Conservation (phyloP, 2,329 filamentous ascomycete genomes). For the Colletotrichum sp. region DNA sequence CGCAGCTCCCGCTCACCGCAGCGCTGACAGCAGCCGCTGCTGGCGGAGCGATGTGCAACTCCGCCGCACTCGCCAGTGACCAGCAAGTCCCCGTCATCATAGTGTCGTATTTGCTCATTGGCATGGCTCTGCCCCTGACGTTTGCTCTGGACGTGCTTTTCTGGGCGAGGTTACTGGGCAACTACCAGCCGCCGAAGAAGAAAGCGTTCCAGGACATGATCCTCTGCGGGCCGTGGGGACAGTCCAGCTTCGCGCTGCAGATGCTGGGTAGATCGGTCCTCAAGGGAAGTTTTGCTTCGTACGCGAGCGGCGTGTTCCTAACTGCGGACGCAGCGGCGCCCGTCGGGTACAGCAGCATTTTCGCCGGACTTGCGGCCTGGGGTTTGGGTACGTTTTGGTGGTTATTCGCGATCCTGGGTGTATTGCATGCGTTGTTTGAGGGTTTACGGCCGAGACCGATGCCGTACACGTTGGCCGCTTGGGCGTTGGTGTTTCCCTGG, state of each 20-base stretch:
- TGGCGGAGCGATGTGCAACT: constrained; percentile 37
- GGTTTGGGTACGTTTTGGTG: constrained; percentile 46
- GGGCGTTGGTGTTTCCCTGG: constrained; percentile 43
- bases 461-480: constrained; percentile 33
- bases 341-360: constrained; percentile 36
- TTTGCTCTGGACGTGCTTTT: constrained; percentile 36
- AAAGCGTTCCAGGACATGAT: constrained; percentile 42
- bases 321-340: constrained; percentile 32
- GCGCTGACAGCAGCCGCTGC: constrained; percentile 43
- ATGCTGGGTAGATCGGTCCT: constrained; percentile 36
- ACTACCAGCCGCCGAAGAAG: constrained; percentile 28
- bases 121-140: constrained; percentile 35
- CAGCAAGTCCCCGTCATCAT: constrained; percentile 42
- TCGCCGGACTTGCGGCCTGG: constrained; percentile 41
- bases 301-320: constrained; percentile 34
- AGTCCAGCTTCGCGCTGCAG: constrained; percentile 43
- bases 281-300: constrained; percentile 30
- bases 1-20: constrained; percentile 41
- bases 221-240: constrained; percentile 41
- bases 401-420: constrained; percentile 40
- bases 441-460: constrained; percentile 23
- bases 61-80: constrained; percentile 26
- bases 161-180: constrained; percentile 27
- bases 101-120: constrained; percentile 42
- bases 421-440: constrained; percentile 23